Evolutionary conservation across 495 filamentous ascomycete species (phyloP), one percentile per base, ranked within the genome.

Genomic region (Daldinia childiae): DNA sequence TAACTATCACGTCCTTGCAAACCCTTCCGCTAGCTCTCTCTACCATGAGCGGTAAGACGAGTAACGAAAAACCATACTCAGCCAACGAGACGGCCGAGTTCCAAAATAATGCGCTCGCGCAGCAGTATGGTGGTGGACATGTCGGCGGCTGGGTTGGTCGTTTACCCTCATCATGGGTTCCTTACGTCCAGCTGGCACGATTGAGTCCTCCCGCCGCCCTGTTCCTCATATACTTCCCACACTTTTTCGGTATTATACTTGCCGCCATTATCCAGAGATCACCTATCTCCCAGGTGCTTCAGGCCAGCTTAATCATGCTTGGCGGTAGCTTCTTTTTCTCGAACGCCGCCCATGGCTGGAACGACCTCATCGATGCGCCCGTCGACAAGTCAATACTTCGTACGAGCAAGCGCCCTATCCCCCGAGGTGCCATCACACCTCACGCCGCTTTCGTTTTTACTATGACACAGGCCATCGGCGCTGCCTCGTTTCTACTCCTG

Each of bases 311-410:
- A 3, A 4, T 80, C 45, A 74, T 82, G 62, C 73, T 81, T 12
- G 73, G 68, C 56, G 78, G 77, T 52, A 76, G 71, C 69, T 80
- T 84, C 75, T 82, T 84, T 73, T 75, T 80, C 68, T 77, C 74
- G 54, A 81, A 80, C 68, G 79, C 80, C 1, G 74, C 74, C 5
- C 78, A 80, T 72, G 77, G 77, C 30, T 82, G 80, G 80, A 82
- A 84, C 73, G 82, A 82, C 71, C 75, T 82, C 21, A 66, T 81
- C 71, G 81, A 84, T 61, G 78, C 78, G 11, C 77, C 74, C 19
- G 62, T 84, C 41, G 82, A 84, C 66, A 65, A 68, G 9, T 61
- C 69, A 3, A 74, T 82, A 48, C 56, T 68, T 5, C 80, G 82
- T 19, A 82, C 80, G 27, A 68, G 70, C 38, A 76, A 69, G 32